Conservation (phyloP, 2,329 filamentous ascomycete species). For the Aspergillus ochraceoroseus region DNA sequence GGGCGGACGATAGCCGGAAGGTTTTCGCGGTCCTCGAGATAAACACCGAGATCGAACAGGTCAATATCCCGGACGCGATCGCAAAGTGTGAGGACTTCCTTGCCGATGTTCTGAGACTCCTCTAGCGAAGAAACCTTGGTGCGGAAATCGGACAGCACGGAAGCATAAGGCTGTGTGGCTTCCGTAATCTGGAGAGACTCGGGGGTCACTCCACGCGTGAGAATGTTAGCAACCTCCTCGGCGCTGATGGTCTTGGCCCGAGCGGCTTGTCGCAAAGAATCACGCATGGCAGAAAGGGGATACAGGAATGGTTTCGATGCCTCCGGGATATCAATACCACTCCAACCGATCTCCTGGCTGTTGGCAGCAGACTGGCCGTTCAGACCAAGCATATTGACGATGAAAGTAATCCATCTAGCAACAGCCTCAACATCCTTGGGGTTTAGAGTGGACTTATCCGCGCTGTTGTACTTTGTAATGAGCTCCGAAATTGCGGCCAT, state of each 20-base stretch:
- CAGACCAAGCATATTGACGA: constrained; percentile 80
- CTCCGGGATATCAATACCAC: constrained; percentile 59
- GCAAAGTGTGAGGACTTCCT: constrained; percentile 69
- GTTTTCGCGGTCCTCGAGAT: constrained; percentile 73
- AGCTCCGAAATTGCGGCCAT: constrained; percentile 75
- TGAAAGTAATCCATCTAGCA: constrained; percentile 74
- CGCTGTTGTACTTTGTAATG: constrained; percentile 69
- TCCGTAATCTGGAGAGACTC: constrained; percentile 23
- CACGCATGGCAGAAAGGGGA: constrained; percentile 54
- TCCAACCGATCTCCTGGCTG: constrained; percentile 55
- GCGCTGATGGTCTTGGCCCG: constrained; percentile 45
- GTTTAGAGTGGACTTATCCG: constrained; percentile 45
- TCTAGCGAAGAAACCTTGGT: constrained; percentile 37
- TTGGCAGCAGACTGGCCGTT: constrained; percentile 40
- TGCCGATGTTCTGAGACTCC: constrained; percentile 54
- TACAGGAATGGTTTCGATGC: constrained; percentile 58
- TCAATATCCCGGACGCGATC: constrained; percentile 76
- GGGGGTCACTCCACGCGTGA: constrained; percentile 28
- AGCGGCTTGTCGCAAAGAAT: constrained; percentile 54
- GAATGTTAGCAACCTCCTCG: constrained; percentile 38
- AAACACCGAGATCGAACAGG: constrained; percentile 76
- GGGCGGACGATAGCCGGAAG: constrained; percentile 66
- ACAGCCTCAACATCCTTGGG: constrained; percentile 49
- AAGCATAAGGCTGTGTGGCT: constrained; percentile 44
- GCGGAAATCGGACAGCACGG: constrained; percentile 45